A percentile compares a stretch with the other conserved stretches of the same genome.
Conservation (phyloP, 2,329 filamentous ascomycete species). For the Phialophora chinensis region DNA sequence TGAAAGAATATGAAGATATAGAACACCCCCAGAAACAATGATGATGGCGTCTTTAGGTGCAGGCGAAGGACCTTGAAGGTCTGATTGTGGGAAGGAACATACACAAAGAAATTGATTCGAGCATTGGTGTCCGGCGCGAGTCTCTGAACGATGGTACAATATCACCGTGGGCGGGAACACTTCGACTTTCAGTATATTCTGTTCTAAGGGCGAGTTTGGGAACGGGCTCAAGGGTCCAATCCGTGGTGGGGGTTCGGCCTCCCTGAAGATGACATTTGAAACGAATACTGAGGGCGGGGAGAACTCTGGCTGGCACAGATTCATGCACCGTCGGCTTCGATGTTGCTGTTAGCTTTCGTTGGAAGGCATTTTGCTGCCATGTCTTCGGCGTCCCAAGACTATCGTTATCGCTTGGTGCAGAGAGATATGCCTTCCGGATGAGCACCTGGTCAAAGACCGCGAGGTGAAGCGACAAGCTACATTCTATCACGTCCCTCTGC, state of each 20-base stretch:
- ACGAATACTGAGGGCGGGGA: not conserved
- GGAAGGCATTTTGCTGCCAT: not conserved
- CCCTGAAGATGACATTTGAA: not conserved
- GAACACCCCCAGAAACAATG: conserved; percentile 7
- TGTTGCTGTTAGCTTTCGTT: not conserved
- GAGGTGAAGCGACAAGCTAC: not conserved
- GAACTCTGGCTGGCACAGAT: too few relatives aligned
- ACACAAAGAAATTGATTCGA: conserved; percentile 7
- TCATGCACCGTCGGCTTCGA: not conserved
- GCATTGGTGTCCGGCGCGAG: conserved; percentile 1
- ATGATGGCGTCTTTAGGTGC: not conserved
- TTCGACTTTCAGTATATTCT: not conserved
- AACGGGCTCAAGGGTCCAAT: not conserved
- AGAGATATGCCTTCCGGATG: not conserved
- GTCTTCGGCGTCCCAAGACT: not conserved
- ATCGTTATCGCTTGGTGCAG: not conserved
- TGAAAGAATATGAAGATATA: conserved; percentile 52
- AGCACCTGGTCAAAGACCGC: not conserved
- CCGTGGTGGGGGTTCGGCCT: not conserved
- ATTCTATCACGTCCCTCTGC: not conserved
- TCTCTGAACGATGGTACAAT: not conserved
- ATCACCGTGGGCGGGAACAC: not conserved
- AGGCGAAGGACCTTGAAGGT: not conserved
- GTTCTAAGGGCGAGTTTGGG: not conserved
- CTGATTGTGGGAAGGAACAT: not conserved